Base-by-base conservation (phyloP, 2,329 filamentous ascomycete species). In the Sporothrix inflata region DNA sequence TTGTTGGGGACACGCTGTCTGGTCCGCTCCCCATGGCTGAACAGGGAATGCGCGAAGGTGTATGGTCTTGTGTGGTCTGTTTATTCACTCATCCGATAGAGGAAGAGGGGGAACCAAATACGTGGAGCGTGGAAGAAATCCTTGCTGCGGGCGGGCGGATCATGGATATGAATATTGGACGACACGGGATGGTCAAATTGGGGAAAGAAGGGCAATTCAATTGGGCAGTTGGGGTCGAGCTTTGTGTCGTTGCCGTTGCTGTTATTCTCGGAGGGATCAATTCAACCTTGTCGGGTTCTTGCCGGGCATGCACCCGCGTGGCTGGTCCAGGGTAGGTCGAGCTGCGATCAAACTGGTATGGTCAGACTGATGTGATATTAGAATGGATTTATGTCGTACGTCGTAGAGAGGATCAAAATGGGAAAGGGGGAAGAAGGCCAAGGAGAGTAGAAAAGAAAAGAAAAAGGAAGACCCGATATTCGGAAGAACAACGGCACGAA, bases 251-350 rank as follows among this genome's bases (percentile, higher is more conserved):
- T 60, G 27, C 55, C 27, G 55, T 38, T n/a, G 4, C 34, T 27
- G 38, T 24, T 24, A 1, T 42, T n/a, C 12, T 34, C 16, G 55
- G 40, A 45, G n/a, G n/a, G 34, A 34, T 27, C 19, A 63, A 63
- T 63, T 47, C 40, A 65, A 65, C 61, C 61, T 47, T 47, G 61
- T 65, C 61, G 61, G 61, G 24, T 49, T 47, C 61, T 42, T 66
- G 40, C 42, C 7, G 42, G 40, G 42, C 21, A 66, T 42, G 38
- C 12, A 63, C n/a, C 60, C 38, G 60, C 60, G 60, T 66, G 63
- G 45, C 63, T 66, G 24, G 45, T 49, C 57, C 61, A 67, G 65
- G 45, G 14, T 51, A 45, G 24, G 34, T 42, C 24, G 30, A 34
- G 16, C 45, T 49, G 45, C 24, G 27, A 67, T 51, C 7, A 6